Percentiles rank a stretch among this genome's conserved stretches.
Conservation (phyloP, 805 yeast genomes). For the Tetrapisispora phaffii region DNA sequence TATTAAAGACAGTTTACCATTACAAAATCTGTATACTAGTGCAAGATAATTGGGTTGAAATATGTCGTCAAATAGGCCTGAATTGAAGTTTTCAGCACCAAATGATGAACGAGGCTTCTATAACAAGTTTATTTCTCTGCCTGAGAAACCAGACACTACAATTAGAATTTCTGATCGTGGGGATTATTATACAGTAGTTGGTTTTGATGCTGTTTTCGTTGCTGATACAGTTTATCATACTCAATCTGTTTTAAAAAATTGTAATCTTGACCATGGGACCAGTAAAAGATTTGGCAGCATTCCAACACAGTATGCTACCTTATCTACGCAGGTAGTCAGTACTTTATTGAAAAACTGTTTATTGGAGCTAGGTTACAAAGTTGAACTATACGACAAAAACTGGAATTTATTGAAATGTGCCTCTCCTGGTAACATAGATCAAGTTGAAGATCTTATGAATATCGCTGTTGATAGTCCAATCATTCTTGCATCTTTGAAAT, state of each 20-base stretch:
- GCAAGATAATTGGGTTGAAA: background rate
- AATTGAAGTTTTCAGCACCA: conserved; percentile 46
- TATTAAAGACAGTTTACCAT: too few species aligned
- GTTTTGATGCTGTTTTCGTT: conserved; percentile 67
- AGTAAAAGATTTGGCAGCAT: conserved; percentile 32
- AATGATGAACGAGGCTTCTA: conserved; percentile 42
- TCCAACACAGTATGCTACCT: conserved; percentile 47
- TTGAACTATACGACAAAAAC: conserved; percentile 65
- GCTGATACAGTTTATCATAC: conserved; percentile 84
- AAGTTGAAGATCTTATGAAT: conserved; percentile 59
- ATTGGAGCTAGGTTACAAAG: conserved; percentile 60
- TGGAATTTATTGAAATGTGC: conserved; percentile 57
- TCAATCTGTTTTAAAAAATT: conserved; percentile 62
- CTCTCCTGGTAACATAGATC: conserved; percentile 84
- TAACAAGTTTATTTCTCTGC: conserved; percentile 38
- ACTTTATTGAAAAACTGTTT: conserved; percentile 57
- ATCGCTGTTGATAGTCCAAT: conserved; percentile 40
- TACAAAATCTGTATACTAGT: too few species aligned
- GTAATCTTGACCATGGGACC: conserved; percentile 22
- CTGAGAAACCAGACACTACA: conserved; percentile 40
- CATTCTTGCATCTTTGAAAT: conserved; percentile 38
- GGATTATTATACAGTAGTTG: conserved; percentile 69
- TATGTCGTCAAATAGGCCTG: conserved; percentile 40
- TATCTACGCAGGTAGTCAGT: conserved; percentile 65
- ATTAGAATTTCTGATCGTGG: conserved; percentile 72